phyloP scores from a whole-genome alignment of 495 filamentous ascomycete species.

The Talaromyces nanjingensis region DNA sequence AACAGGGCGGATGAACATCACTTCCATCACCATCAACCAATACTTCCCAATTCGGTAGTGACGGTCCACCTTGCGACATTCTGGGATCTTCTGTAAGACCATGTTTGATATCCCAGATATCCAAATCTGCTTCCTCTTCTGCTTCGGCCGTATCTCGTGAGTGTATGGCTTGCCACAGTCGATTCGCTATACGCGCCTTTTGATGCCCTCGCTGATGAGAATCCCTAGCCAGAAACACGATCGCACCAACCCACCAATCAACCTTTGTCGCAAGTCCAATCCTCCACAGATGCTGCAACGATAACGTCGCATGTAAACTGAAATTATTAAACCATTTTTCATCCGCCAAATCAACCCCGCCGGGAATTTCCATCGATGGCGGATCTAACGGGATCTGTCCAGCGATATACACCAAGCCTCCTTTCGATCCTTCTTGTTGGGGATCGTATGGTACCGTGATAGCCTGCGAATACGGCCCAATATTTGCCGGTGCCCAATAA shows the following conservation, averaged over 20 bases:
- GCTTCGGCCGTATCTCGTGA: conserved; percentile 14
- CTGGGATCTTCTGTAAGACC: conserved; percentile 26
- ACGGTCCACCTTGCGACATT: conserved; percentile 9
- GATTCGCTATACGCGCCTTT: conserved; percentile 37
- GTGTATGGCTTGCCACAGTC: conserved; percentile 48
- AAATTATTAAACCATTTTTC: conserved; percentile 25
- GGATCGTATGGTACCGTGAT: conserved; percentile 45
- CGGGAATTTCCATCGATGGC: conserved; percentile 58
- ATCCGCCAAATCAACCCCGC: neutral
- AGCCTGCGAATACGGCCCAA: conserved; percentile 94
- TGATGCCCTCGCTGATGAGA: conserved; percentile 15
- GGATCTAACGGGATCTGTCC: conserved; percentile 91
- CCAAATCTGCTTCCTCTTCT: conserved; percentile 44
- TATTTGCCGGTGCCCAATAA: conserved; percentile 98
- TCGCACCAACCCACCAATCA: conserved; percentile 61
- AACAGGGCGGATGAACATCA: conserved; percentile 49
- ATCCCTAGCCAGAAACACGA: conserved; percentile 58
- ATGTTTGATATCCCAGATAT: conserved; percentile 67
- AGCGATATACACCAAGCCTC: conserved; percentile 55
- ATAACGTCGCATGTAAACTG: conserved; percentile 48
- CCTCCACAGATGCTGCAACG: conserved; percentile 85
- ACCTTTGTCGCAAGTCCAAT: conserved; percentile 69
- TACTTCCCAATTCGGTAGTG: conserved; percentile 26
- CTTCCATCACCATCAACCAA: conserved; percentile 13
- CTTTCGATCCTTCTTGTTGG: conserved; percentile 15